Conservation (phyloP, 2,329 filamentous ascomycete species). For the Endothia cerciana region DNA sequence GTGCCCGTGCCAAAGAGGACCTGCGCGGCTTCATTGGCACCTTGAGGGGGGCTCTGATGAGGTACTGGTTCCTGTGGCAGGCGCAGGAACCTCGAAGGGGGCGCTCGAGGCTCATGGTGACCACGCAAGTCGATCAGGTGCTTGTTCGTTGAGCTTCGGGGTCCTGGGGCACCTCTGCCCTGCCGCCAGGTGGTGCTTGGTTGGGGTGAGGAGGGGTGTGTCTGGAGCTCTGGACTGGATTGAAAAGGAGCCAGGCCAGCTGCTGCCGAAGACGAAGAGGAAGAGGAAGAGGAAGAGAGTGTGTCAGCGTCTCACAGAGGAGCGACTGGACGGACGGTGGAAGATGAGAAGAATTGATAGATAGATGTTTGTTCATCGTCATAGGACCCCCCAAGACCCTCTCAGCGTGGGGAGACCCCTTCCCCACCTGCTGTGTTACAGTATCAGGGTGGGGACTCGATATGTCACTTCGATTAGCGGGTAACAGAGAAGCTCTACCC, state of each 20-base stretch:
- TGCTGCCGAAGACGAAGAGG: too few relatives aligned
- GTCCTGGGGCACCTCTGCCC: too few relatives aligned
- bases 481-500: background rate
- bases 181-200: too few relatives aligned
- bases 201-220: too few relatives aligned
- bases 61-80: conserved; percentile 84
- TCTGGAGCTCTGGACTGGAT: too few relatives aligned
- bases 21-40: conserved; percentile 59
- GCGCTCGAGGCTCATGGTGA: conserved; percentile 50
- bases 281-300: too few relatives aligned
- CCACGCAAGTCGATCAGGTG: background rate
- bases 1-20: conserved; percentile 76
- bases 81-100: conserved; percentile 77
- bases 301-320: background rate
- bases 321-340: background rate
- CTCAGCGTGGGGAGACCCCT: too few relatives aligned
- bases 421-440: too few relatives aligned
- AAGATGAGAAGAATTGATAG: background rate
- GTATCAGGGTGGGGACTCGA: too few relatives aligned
- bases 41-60: conserved; percentile 69
- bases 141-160: too few relatives aligned
- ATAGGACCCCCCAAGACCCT: too few relatives aligned
- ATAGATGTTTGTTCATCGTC: background rate
- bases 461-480: background rate
- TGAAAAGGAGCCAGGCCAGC: too few relatives aligned